phyloP scores from a whole-genome alignment of 139 green algal genomes.

The Limnomonas spitsbergensis region DNA sequence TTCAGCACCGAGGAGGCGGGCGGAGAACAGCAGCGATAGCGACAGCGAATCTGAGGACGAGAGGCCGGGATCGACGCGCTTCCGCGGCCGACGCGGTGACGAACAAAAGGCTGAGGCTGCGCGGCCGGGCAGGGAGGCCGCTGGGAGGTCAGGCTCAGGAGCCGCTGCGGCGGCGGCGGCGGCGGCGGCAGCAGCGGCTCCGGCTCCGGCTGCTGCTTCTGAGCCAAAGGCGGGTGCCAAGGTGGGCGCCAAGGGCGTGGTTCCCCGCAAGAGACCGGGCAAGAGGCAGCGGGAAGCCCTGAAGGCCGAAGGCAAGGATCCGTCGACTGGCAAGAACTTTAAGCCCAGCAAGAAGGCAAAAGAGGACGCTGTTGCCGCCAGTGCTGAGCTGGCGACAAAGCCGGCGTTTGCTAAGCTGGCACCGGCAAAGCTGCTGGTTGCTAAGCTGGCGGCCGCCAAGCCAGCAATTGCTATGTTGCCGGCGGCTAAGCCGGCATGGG shows the following conservation, averaged over 20 bases:
- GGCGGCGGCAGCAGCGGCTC: neutral
- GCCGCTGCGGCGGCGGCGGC: neutral
- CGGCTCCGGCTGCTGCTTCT: neutral
- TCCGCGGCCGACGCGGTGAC: too few relatives aligned
- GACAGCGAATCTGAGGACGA: neutral
- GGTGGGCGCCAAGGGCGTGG: neutral
- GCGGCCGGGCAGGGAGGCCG: neutral
- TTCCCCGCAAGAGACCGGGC: neutral
- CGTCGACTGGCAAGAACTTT: conserved; percentile 4
- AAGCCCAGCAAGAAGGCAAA: conserved; percentile 8
- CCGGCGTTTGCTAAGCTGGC: too few relatives aligned
- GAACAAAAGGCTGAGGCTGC: neutral
- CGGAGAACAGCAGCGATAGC: neutral
- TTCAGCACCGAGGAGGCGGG: neutral
- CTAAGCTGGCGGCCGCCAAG: too few relatives aligned
- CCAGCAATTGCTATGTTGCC: too few relatives aligned
- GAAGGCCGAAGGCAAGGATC: conserved; percentile 15
- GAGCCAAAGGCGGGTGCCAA: neutral
- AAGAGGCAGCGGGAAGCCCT: conserved; percentile 13
- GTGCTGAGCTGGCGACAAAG: too few relatives aligned
- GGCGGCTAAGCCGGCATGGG: too few relatives aligned
- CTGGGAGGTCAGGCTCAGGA: neutral
- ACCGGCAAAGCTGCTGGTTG: too few relatives aligned
- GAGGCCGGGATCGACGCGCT: neutral
- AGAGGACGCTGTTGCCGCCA: neutral